phyloP scores from a whole-genome alignment of 306 rosid species.

The Cucumis cinereus region DNA sequence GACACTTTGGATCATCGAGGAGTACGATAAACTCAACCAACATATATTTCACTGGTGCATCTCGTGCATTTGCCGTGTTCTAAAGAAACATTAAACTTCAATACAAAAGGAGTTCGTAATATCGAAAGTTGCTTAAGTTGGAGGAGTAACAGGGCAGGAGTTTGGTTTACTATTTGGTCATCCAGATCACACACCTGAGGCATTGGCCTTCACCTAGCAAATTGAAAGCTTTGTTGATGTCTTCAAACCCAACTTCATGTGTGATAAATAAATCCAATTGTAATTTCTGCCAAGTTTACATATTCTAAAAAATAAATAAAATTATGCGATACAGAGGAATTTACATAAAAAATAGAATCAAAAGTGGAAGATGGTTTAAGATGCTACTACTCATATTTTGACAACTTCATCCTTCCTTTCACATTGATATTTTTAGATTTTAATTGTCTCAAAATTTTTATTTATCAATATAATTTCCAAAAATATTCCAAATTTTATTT shows the following conservation, averaged over 20 bases:
- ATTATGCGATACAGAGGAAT: neutral
- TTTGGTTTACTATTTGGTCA: slow-evolving; percentile 8
- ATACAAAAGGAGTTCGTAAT: neutral
- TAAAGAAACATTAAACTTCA: slow-evolving; percentile 11
- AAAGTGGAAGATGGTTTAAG: neutral
- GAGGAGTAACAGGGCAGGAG: neutral
- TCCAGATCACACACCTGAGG: slow-evolving; percentile 1
- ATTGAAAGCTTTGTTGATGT: slow-evolving; percentile 73
- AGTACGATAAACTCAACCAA: slow-evolving; percentile 22
- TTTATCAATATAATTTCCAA: too few relatives aligned
- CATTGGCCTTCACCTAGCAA: slow-evolving; percentile 38
- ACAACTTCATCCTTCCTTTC: neutral
- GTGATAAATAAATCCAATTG: slow-evolving; percentile 65
- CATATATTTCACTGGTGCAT: slow-evolving; percentile 54
- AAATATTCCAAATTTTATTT: too few relatives aligned
- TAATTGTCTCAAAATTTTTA: too few relatives aligned
- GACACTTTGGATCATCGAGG: slow-evolving; percentile 69
- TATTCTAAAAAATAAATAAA: neutral
- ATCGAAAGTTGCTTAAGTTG: neutral
- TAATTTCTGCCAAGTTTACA: slow-evolving; percentile 34
- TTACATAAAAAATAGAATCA: neutral
- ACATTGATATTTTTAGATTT: too few relatives aligned
- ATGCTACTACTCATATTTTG: neutral
- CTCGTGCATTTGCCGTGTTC: slow-evolving; percentile 55
- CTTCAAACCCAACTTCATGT: slow-evolving; percentile 52